Evolutionary conservation across 495 filamentous ascomycete genomes (phyloP).

Genomic region (Tetracladium setigerum): DNA sequence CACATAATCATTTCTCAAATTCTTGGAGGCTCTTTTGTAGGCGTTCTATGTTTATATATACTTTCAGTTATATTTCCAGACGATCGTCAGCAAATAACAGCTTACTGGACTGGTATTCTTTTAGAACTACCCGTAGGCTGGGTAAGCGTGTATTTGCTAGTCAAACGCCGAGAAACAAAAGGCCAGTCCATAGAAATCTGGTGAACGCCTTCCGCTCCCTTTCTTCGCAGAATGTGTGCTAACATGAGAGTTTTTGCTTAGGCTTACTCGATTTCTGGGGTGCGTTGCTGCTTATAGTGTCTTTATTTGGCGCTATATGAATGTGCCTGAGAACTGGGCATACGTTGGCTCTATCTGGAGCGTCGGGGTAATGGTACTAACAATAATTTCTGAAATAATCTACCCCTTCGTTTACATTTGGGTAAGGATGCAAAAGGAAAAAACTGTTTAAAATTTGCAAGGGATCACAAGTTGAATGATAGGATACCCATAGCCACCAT

Average conservation of each 20-base stretch:
- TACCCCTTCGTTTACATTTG: constrained; percentile 2
- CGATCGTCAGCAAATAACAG: neutral
- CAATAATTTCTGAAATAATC: neutral
- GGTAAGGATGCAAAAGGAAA: neutral
- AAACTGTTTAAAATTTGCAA: too few species aligned
- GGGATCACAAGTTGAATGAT: too few species aligned
- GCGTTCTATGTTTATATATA: neutral
- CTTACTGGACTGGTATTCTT: neutral
- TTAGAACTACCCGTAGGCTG: neutral
- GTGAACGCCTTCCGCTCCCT: too few species aligned
- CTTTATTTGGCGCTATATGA: constrained; percentile 2
- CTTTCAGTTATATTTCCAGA: constrained; percentile 2
- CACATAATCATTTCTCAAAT: too few species aligned
- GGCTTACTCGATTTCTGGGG: neutral
- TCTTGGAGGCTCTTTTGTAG: neutral
- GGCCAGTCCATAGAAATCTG: constrained; percentile 1
- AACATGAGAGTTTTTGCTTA: too few species aligned
- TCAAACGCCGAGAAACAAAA: neutral
- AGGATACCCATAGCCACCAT: too few species aligned
- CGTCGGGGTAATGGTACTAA: neutral
- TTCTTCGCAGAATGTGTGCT: too few species aligned
- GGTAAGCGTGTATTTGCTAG: neutral
- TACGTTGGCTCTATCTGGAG: constrained; percentile 1
- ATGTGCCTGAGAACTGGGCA: neutral
- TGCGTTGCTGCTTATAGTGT: constrained; percentile 1